phyloP scores from a whole-genome alignment of 2,329 filamentous ascomycete genomes.

The Lachnellula arida region DNA sequence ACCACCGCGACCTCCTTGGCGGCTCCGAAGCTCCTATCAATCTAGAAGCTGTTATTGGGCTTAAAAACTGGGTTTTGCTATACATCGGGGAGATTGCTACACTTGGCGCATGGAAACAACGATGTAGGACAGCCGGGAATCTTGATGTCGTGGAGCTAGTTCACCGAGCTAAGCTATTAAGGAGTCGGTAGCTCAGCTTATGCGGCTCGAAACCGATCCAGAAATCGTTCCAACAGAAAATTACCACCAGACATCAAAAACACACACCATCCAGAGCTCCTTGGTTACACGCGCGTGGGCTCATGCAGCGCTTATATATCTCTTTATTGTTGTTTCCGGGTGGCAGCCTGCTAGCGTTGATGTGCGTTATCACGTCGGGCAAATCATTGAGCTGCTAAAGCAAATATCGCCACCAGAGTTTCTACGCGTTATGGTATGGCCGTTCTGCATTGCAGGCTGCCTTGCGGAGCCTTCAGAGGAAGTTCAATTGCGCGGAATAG shows the following conservation, averaged over 20 bases:
- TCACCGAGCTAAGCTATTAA: slow-evolving; percentile 37
- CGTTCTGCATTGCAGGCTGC: slow-evolving; percentile 23
- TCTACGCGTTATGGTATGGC: slow-evolving; percentile 23
- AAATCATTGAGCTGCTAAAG: slow-evolving; percentile 14
- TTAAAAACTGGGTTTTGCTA: slow-evolving; percentile 45
- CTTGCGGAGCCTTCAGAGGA: slow-evolving; percentile 19
- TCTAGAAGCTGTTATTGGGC: slow-evolving; percentile 48
- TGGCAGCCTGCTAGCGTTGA: slow-evolving; percentile 18
- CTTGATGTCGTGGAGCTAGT: slow-evolving; percentile 42
- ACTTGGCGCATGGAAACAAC: slow-evolving; percentile 53
- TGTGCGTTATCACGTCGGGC: slow-evolving; percentile 15
- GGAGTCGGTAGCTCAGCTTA: too few relatives aligned
- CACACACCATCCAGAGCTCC: background rate
- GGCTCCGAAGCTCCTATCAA: slow-evolving; percentile 28
- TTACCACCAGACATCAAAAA: too few relatives aligned
- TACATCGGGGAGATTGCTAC: slow-evolving; percentile 47
- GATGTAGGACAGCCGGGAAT: slow-evolving; percentile 37
- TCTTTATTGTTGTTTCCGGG: slow-evolving; percentile 19
- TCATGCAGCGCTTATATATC: slow-evolving; percentile 20
- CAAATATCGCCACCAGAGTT: slow-evolving; percentile 17
- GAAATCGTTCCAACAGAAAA: too few relatives aligned
- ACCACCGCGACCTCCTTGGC: slow-evolving; percentile 38
- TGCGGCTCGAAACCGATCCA: too few relatives aligned
- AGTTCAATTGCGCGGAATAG: slow-evolving; percentile 17
- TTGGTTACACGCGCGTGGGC: slow-evolving; percentile 11